Evolutionary conservation across 2,329 filamentous ascomycete genomes (phyloP), one percentile per base, ranked within the genome.

Genomic region (Pezicula radicicola): DNA sequence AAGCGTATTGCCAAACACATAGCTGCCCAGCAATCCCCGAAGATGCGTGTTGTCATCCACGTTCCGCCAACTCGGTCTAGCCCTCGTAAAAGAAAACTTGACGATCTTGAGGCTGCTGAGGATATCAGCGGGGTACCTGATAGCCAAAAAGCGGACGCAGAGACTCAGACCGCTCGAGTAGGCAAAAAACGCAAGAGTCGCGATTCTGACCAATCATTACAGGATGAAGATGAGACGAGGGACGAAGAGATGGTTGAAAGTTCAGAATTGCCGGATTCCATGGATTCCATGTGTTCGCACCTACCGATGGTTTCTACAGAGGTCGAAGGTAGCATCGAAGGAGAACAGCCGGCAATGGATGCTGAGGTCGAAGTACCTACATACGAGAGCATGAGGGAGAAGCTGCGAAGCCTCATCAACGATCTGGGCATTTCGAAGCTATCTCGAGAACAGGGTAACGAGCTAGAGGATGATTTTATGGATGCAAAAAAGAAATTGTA

Each of bases 381-480:
- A 25, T 66, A 74, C 56, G 63, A 67, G 71, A 55, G 72, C 69
- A 58, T 83, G 88, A 53, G 73, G 84, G 55, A 68, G 68, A 53
- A 73, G 77, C 36, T 75, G 87, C 41, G 75, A 71, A 55, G 72
- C 71, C 74, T 87, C 0, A 68, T 94, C 21, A 74, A 76, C 18
- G 77, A 83, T 56, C 74, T 91, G 52, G 79, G 77, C 49, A 72
- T 71, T 27, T 75, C 84, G 19, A 74, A 79, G 15, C 70, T 95
- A 40, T 83, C 83, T 15, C 77, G 81, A 10, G 75, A 80, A 10
- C 84, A 89, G 55, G 81, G 91, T 49, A 78, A 84, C 53, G 78
- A 86, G 65, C 77, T 94, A 58, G 89, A 94, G 63, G 87, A 92
- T 64, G 72, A 90, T 61, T 76, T 94, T 65, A 89, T 92, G 73